Evolutionary conservation across 2,329 filamentous ascomycete genomes (phyloP), one percentile per base, ranked within the genome.

Genomic region (Epichloe hybrida): DNA sequence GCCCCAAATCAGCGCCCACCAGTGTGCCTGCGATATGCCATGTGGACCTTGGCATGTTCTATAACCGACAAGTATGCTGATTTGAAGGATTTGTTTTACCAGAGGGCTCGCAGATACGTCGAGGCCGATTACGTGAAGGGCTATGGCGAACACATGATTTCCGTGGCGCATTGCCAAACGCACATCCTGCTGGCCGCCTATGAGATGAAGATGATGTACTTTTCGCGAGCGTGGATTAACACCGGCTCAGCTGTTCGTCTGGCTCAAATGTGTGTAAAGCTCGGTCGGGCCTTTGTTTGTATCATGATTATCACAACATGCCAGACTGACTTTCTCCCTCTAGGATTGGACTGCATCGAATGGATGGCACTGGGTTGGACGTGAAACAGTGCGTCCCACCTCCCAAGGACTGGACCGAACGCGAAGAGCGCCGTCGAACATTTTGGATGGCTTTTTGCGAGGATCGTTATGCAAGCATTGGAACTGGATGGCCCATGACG

Each of bases 121-220:
- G 88, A 97, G 64, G 73, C 80, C 53, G 90, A 96, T 63, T 89
- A 94, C 65, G 83, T 96, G 73, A 93, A 87, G 64, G 90, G 91
- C 4, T 89, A 91, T 57, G 93, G 93, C 49, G 91, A 97, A 66
- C 77, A 83, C 57, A 86, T 94, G 64, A 86, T 96, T 57, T 91
- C 85, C 1, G 74, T 96, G 34, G 83, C 84, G 15, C 88, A 95
- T 65, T 86, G 84, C 48, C 93, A 98, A 65, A 81, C 87, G 1
- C 94, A 94, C 76, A 73, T 82, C 27, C 71, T 97, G 20, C 74
- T 94, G 46, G 80, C 83, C 5, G 81, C 79, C 0, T 96, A 95
- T 60, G 93, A 98, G 66, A 97, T 96, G 73, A 95, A 91, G 69
- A 86, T 87, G 77, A 95, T 97, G 87, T 94, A 89, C 65, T 97